Conservation (phyloP, 305 asterid genomes). For the Fraxinus latifolia region DNA sequence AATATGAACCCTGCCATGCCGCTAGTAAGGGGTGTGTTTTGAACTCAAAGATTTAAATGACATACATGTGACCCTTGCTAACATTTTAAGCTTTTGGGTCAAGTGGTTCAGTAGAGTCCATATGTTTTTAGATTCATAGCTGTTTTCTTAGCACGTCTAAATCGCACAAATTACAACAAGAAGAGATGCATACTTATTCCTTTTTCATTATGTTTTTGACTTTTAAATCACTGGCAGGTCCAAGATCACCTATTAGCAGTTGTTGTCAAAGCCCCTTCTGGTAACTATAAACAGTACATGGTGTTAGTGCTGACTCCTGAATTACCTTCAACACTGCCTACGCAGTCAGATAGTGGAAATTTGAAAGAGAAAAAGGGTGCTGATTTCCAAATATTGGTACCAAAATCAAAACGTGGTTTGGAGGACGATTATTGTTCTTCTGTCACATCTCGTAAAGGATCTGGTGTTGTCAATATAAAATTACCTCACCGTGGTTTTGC, state of each 20-base stretch:
- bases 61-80: background rate
- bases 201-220: background rate
- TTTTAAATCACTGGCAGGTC: conserved; percentile 49
- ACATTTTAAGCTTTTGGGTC: background rate
- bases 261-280: conserved; percentile 70
- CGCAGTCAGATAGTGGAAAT: conserved; percentile 37
- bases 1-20: background rate
- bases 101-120: background rate
- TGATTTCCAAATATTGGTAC: conserved; percentile 68
- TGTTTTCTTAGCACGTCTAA: conserved; percentile 19
- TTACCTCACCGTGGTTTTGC: conserved; percentile 80
- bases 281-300: conserved; percentile 64
- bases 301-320: conserved; percentile 86
- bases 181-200: conserved; percentile 14
- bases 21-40: background rate
- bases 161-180: conserved; percentile 17
- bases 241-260: conserved; percentile 96
- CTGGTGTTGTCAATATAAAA: conserved; percentile 70
- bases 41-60: background rate
- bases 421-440: conserved; percentile 79
- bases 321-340: conserved; percentile 44
- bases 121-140: conserved; percentile 9
- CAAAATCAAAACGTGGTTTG: conserved; percentile 87
- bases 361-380: conserved; percentile 40
- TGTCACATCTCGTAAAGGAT: conserved; percentile 68